Percentiles rank a stretch among this genome's conserved stretches.
These are phyloP conservation scores for Xylaria palmicola DNA, from an alignment of 495 filamentous ascomycete species.

Conservation along the genomic window DNA sequence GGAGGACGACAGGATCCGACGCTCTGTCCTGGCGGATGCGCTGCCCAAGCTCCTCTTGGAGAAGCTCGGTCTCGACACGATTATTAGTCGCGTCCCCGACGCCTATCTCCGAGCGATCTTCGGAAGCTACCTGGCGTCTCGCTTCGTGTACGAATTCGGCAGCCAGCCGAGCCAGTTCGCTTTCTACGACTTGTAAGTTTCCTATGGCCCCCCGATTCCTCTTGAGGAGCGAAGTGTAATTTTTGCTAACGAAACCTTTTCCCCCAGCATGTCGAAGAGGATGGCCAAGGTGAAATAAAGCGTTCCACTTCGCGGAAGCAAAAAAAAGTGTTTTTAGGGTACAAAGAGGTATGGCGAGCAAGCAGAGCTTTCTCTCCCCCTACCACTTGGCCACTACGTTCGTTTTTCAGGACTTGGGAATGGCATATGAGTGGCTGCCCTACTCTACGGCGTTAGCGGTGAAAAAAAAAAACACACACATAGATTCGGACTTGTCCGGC, in stretches of 20 bases:
- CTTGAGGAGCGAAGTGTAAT: no score
- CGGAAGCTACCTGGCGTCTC: slow-evolving; percentile 88
- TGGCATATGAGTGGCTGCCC: slow-evolving; percentile 5
- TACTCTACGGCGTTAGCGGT: slow-evolving; percentile 16
- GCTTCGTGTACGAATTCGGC: slow-evolving; percentile 94
- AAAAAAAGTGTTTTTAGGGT: slow-evolving; percentile 7
- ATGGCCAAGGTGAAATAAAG: slow-evolving; percentile 39
- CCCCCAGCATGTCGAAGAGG: slow-evolving; percentile 47
- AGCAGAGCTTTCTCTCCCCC: no score
- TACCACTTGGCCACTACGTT: neutral
- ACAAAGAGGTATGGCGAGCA: neutral
- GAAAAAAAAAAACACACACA: slow-evolving; percentile 1
- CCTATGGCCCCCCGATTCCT: no score
- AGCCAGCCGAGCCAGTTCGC: slow-evolving; percentile 93
- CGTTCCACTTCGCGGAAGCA: neutral
- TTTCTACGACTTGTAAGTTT: slow-evolving; percentile 94
- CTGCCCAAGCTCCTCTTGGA: slow-evolving; percentile 80
- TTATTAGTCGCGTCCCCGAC: slow-evolving; percentile 84
- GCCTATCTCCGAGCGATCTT: slow-evolving; percentile 94
- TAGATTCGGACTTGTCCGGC: no score
- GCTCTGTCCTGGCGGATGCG: slow-evolving; percentile 78
- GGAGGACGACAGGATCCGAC: slow-evolving; percentile 75
- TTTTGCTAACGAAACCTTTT: slow-evolving; percentile 31
- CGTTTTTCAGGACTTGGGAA: neutral
- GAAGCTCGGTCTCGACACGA: slow-evolving; percentile 85